phyloP scores from a whole-genome alignment of 2,329 filamentous ascomycete species.

The Arthrobotrys entomopaga region DNA sequence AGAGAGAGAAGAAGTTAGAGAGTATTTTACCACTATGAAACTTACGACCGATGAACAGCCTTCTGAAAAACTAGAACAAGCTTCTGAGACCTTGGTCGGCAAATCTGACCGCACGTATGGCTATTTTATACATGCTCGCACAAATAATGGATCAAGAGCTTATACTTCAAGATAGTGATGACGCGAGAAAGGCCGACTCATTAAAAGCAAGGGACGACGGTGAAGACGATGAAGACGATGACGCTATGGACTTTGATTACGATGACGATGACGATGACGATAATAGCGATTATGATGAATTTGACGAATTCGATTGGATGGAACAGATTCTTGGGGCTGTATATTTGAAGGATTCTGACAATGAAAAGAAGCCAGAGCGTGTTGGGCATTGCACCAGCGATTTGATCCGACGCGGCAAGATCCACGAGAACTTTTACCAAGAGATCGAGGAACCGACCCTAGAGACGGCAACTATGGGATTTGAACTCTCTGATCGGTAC shows the following conservation, averaged over 20 bases:
- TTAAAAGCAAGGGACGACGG: not conserved
- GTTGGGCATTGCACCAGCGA: not conserved
- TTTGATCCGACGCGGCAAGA: not conserved
- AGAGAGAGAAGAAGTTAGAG: no score
- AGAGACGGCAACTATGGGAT: conserved; percentile 60
- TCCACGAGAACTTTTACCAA: conserved; percentile 59
- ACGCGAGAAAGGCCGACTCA: not conserved
- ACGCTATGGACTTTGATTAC: not conserved
- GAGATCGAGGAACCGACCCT: conserved; percentile 60
- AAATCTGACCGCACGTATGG: not conserved
- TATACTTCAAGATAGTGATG: not conserved
- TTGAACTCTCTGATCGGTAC: conserved; percentile 49
- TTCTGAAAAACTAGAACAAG: no score
- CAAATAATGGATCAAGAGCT: not conserved
- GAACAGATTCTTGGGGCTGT: not conserved
- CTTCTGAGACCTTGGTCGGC: no score
- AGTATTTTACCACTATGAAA: no score
- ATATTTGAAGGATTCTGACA: not conserved
- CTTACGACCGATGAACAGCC: no score
- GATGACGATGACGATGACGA: not conserved
- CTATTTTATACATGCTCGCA: not conserved
- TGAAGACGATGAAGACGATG: conserved; percentile 3
- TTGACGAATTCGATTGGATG: not conserved
- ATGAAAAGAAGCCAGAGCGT: not conserved
- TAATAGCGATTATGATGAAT: not conserved